Percentiles rank a stretch among this genome's conserved stretches.
phyloP scores from a whole-genome alignment of 495 filamentous ascomycete species.

The Daldinia concentrica region DNA sequence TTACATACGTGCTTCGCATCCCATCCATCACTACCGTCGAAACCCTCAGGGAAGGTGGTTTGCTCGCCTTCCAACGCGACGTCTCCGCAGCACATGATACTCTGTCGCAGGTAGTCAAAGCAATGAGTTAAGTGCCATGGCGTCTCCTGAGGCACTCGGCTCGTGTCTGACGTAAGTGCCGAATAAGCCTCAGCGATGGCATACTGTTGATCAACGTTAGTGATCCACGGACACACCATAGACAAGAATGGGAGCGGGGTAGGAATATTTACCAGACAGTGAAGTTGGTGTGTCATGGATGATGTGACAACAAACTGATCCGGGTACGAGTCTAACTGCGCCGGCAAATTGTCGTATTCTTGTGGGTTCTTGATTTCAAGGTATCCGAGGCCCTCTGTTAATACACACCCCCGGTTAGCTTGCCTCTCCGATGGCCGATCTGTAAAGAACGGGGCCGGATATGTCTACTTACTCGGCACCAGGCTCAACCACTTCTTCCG shows the following conservation, averaged over 20 bases:
- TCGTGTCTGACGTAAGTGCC: constrained; percentile 46
- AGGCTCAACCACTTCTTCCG: constrained; percentile 53
- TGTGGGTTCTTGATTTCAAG: constrained; percentile 50
- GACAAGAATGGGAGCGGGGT: neutral
- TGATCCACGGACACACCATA: neutral
- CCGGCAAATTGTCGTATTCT: constrained; percentile 52
- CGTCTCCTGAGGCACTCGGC: constrained; percentile 47
- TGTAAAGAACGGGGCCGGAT: neutral
- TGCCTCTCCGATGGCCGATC: neutral
- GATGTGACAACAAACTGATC: constrained; percentile 57
- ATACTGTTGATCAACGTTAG: constrained; percentile 26
- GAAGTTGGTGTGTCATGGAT: constrained; percentile 60
- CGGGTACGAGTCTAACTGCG: constrained; percentile 45
- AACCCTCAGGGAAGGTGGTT: constrained; percentile 52
- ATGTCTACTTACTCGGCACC: constrained; percentile 50
- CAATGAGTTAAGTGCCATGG: constrained; percentile 59
- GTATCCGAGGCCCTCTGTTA: constrained; percentile 55
- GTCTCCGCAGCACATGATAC: constrained; percentile 59
- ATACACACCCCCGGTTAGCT: constrained; percentile 1
- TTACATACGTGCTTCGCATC: constrained; percentile 59
- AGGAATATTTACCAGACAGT: constrained; percentile 50
- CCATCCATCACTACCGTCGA: constrained; percentile 57
- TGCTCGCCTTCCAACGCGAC: constrained; percentile 56
- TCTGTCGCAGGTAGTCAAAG: constrained; percentile 59
- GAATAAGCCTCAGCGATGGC: constrained; percentile 53